A percentile compares a stretch with the other conserved stretches of the same genome.
Evolutionary conservation across 2,329 filamentous ascomycete species (phyloP).

Genomic region (Calonectria pseudoturangicola): DNA sequence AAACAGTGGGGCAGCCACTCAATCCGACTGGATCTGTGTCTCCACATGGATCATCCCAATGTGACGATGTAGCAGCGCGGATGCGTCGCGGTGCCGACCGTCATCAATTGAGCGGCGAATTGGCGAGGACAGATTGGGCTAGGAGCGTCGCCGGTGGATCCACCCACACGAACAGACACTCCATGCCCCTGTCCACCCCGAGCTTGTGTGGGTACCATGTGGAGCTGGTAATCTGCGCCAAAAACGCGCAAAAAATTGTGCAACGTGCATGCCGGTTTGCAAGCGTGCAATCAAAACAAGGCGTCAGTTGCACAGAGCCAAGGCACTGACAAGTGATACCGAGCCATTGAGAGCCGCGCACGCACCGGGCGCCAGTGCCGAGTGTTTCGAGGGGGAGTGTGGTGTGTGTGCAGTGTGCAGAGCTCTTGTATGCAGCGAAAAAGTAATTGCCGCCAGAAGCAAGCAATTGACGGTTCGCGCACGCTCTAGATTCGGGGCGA

Average conservation of each 20-base stretch:
- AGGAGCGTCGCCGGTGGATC: slow-evolving; percentile 51
- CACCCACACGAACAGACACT: slow-evolving; percentile 43
- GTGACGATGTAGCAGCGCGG: slow-evolving; percentile 29
- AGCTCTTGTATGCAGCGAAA: background rate
- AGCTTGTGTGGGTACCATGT: slow-evolving; percentile 59
- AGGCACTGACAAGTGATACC: slow-evolving; percentile 26
- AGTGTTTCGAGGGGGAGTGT: background rate
- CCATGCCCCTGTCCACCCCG: slow-evolving; percentile 31
- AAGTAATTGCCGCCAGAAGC: background rate
- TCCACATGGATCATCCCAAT: slow-evolving; percentile 46
- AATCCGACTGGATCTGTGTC: slow-evolving; percentile 53
- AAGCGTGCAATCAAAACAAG: slow-evolving; percentile 43
- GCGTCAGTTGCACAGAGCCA: slow-evolving; percentile 25
- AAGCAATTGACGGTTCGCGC: background rate
- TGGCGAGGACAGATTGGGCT: slow-evolving; percentile 41
- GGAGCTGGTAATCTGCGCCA: slow-evolving; percentile 57
- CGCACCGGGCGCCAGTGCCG: background rate
- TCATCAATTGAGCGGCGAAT: slow-evolving; percentile 37
- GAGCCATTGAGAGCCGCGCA: slow-evolving; percentile 36
- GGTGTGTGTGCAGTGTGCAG: background rate
- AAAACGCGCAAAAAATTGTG: slow-evolving; percentile 50
- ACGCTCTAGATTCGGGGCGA: background rate
- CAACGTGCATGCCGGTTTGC: slow-evolving; percentile 40
- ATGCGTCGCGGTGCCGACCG: slow-evolving; percentile 40
- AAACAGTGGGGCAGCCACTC: slow-evolving; percentile 44